Conservation (phyloP, 352 stramenopile species). For the Thraustotheca clavata region DNA sequence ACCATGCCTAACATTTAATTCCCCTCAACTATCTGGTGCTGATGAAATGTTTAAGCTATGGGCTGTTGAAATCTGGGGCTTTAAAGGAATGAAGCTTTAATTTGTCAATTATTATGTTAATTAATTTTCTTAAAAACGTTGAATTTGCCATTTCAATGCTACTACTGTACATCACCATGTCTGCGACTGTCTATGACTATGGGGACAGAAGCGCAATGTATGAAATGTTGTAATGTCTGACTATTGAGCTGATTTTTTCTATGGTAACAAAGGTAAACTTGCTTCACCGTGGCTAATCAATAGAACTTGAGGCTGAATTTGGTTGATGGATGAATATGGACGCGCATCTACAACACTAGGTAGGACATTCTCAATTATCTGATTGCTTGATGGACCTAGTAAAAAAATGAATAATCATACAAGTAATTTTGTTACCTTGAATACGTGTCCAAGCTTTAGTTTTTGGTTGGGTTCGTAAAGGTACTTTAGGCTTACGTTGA, state of each 20-base stretch:
- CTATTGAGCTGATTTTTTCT: too few relatives aligned
- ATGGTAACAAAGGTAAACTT: too few relatives aligned
- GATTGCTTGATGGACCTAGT: neutral
- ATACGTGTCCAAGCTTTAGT: slow-evolving; percentile 33
- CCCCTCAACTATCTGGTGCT: slow-evolving; percentile 35
- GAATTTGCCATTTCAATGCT: too few relatives aligned
- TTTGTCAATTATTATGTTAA: neutral
- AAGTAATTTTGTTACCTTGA: neutral
- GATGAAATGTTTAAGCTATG: slow-evolving; percentile 47
- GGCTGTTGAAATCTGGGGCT: slow-evolving; percentile 61
- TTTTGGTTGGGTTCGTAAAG: slow-evolving; percentile 38
- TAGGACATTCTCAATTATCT: neutral
- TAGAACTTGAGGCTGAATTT: slow-evolving; percentile 15
- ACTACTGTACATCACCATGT: too few relatives aligned
- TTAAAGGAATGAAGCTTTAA: slow-evolving; percentile 55
- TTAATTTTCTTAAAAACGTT: neutral
- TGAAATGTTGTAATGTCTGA: too few relatives aligned
- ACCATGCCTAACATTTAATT: slow-evolving; percentile 56
- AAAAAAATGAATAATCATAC: neutral
- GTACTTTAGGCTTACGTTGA: slow-evolving; percentile 35
- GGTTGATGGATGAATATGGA: neutral
- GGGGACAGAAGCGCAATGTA: too few relatives aligned
- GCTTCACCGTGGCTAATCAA: slow-evolving; percentile 9
- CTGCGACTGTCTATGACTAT: too few relatives aligned
- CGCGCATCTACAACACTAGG: neutral